These are phyloP conservation scores for Fraxinus xanthoxyloides DNA, from an alignment of 305 asterid genomes.

Conservation along the genomic window DNA sequence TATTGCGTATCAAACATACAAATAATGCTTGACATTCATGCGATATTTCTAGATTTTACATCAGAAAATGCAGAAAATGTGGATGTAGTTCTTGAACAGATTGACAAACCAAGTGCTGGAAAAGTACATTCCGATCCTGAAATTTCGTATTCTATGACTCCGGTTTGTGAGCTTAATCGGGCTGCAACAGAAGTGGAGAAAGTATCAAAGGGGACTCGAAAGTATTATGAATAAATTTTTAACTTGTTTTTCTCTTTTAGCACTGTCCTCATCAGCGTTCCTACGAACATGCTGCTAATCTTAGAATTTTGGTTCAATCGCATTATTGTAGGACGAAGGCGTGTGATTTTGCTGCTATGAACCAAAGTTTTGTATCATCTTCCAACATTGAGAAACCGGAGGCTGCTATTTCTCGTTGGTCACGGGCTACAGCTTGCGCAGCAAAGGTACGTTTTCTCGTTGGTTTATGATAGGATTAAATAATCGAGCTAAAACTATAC, in stretches of 20 bases:
- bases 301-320: not conserved
- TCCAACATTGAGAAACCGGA: conserved; percentile 21
- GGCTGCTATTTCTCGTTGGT: conserved; percentile 33
- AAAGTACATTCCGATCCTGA: not conserved
- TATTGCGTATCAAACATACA: not conserved
- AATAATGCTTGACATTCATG: not conserved
- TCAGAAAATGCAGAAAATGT: not conserved
- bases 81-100: not conserved
- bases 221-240: not conserved
- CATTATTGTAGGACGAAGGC: conserved; percentile 20
- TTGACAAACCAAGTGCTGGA: not conserved
- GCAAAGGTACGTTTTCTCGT: conserved; percentile 15
- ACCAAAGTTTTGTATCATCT: conserved; percentile 24
- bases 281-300: not conserved
- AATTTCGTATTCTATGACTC: not conserved
- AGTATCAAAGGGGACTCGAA: not conserved
- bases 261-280: not conserved
- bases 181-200: not conserved
- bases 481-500: not conserved
- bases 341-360: conserved; percentile 18
- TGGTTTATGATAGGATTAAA: not conserved
- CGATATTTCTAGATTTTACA: not conserved
- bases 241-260: not conserved
- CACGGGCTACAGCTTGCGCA: conserved; percentile 22
- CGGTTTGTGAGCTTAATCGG: not conserved